These are phyloP conservation scores for Nannizziopsis arthrosporioides DNA, from an alignment of 2,329 filamentous ascomycete species.

Conservation along the genomic window DNA sequence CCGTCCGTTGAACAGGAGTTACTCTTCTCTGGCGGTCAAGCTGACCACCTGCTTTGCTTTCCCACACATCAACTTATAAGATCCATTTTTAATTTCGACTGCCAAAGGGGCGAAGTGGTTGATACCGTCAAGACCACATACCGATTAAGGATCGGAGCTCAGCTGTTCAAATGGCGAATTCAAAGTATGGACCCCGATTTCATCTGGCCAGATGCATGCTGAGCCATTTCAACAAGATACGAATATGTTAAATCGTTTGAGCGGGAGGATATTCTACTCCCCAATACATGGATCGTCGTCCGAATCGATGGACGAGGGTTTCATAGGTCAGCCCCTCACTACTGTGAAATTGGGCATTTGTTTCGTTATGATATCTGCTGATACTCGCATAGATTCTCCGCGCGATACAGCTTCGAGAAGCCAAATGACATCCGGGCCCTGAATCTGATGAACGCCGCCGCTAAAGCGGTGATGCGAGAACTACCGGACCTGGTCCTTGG, in stretches of 20 bases:
- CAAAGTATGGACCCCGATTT: slow-evolving; percentile 22
- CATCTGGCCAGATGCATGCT: neutral
- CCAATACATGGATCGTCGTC: slow-evolving; percentile 91
- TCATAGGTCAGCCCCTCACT: slow-evolving; percentile 55
- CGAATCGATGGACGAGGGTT: slow-evolving; percentile 90
- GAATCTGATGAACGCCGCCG: slow-evolving; percentile 88
- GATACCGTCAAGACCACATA: neutral
- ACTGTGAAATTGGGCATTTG: neutral
- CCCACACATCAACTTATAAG: no score
- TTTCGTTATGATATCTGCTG: neutral
- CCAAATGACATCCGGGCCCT: slow-evolving; percentile 82
- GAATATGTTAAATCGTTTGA: slow-evolving; percentile 92
- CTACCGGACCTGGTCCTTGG: slow-evolving; percentile 75
- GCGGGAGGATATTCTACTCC: slow-evolving; percentile 64
- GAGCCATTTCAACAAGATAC: slow-evolving; percentile 47
- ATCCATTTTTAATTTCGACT: no score
- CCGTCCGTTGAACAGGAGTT: no score
- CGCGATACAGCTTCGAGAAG: slow-evolving; percentile 75
- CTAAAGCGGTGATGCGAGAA: slow-evolving; percentile 70
- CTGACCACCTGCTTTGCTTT: no score
- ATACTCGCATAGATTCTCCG: slow-evolving; percentile 53
- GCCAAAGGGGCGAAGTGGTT: neutral
- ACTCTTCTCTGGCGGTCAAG: no score
- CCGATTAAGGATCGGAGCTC: neutral
- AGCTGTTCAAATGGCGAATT: slow-evolving; percentile 27